phyloP scores from a whole-genome alignment of 1,284 basidiomycete genomes.

The Ustilago tritici region DNA sequence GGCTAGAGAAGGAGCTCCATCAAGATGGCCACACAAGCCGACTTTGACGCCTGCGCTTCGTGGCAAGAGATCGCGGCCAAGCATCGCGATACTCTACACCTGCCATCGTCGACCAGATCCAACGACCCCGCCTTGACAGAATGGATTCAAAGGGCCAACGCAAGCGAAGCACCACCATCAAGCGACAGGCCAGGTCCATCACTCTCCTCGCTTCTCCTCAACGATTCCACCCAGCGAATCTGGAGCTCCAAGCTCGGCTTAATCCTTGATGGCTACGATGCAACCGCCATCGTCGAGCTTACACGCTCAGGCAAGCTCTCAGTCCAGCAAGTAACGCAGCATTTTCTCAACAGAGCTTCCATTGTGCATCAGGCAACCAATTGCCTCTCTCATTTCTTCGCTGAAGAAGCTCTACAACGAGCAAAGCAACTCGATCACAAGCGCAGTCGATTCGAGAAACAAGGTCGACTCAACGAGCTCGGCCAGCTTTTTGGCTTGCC shows the following conservation, averaged over 20 bases:
- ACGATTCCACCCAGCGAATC: constrained; percentile 12
- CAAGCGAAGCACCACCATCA: constrained; percentile 7
- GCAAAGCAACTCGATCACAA: constrained; percentile 39
- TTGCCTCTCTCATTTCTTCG: constrained; percentile 49
- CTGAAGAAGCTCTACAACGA: constrained; percentile 16
- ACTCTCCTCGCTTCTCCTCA: constrained; percentile 16
- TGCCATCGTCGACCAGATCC: constrained; percentile 12
- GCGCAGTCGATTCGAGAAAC: constrained; percentile 8
- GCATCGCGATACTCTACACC: constrained; percentile 18
- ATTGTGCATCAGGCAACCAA: constrained; percentile 53
- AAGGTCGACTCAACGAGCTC: constrained; percentile 27
- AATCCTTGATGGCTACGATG: constrained; percentile 24
- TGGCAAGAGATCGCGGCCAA: constrained; percentile 34
- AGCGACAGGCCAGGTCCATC: constrained; percentile 28
- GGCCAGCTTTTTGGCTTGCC: constrained; percentile 49
- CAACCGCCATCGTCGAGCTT: constrained; percentile 28
- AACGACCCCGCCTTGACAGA: constrained; percentile 15
- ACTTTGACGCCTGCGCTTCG: constrained; percentile 11
- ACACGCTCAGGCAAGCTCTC: constrained; percentile 27
- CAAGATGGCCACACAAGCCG: background rate
- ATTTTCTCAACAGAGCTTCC: constrained; percentile 35
- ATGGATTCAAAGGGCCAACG: constrained; percentile 23
- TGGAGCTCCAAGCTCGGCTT: constrained; percentile 24
- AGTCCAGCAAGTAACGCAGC: constrained; percentile 19
- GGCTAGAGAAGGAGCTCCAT: background rate